These are phyloP conservation scores for Colletotrichum lini DNA, from an alignment of 2,329 filamentous ascomycete genomes.

Conservation along the genomic window DNA sequence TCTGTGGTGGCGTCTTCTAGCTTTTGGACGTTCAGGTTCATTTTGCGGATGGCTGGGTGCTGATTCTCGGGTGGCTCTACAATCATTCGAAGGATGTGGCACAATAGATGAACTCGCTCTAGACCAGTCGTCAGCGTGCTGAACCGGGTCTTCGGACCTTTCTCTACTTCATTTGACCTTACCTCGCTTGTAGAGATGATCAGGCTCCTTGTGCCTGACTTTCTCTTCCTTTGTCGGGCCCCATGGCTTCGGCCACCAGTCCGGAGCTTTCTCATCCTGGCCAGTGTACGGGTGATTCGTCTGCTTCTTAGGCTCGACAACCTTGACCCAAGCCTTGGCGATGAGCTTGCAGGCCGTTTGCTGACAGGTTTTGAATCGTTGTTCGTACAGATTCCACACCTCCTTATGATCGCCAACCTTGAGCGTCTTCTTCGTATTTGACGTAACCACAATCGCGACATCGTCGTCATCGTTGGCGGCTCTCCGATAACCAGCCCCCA, in stretches of 20 bases:
- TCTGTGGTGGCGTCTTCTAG: conserved; percentile 73
- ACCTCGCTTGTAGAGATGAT: conserved; percentile 80
- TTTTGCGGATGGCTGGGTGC: conserved; percentile 66
- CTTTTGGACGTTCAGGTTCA: conserved; percentile 67
- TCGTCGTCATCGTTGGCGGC: conserved; percentile 59
- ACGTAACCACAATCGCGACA: conserved; percentile 55
- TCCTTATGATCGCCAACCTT: conserved; percentile 67
- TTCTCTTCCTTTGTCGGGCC: conserved; percentile 64
- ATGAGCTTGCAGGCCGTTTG: conserved; percentile 81
- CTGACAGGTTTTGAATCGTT: conserved; percentile 76
- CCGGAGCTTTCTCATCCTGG: conserved; percentile 73
- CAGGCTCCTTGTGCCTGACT: conserved; percentile 80
- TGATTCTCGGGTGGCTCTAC: conserved; percentile 65
- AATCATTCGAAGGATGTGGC: conserved; percentile 73
- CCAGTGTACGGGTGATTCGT: conserved; percentile 80
- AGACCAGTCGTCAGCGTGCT: conserved; percentile 36
- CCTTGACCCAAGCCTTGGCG: conserved; percentile 82
- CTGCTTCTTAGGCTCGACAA: conserved; percentile 83
- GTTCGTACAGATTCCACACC: conserved; percentile 72
- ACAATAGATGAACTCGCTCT: conserved; percentile 73
- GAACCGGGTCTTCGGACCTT: background rate
- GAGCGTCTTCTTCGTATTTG: conserved; percentile 60
- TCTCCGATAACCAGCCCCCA: conserved; percentile 51
- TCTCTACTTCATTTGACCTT: conserved; percentile 44
- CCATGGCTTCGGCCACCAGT: conserved; percentile 77